phyloP scores from a whole-genome alignment of 768 basidiomycete genomes.

The Podaxis sp. region DNA sequence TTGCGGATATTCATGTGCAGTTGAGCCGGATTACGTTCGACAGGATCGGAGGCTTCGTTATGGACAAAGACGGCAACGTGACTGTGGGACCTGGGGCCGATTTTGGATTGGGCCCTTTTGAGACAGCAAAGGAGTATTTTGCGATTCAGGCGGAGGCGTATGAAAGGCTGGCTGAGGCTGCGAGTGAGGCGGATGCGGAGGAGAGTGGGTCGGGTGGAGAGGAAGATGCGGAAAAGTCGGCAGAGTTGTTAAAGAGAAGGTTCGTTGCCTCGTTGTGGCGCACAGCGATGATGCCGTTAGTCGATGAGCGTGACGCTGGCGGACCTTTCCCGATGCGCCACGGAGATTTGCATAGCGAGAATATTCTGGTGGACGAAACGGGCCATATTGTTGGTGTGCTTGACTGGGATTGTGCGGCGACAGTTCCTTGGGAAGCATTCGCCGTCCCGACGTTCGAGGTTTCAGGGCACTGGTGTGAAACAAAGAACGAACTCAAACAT shows the following conservation, averaged over 20 bases:
- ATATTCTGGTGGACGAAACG: conserved; percentile 36
- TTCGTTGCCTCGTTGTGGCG: conserved; percentile 40
- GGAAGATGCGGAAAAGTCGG: conserved; percentile 15
- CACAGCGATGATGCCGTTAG: conserved; percentile 39
- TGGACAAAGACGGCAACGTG: conserved; percentile 32
- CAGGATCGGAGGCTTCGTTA: conserved; percentile 36
- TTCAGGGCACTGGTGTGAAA: conserved; percentile 34
- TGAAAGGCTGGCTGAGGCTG: conserved; percentile 35
- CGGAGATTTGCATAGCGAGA: conserved; percentile 41
- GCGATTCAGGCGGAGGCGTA: conserved; percentile 38
- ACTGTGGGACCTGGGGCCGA: conserved; percentile 39
- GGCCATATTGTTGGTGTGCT: conserved; percentile 41
- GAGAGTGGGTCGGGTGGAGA: conserved; percentile 15
- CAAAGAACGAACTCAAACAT: conserved; percentile 20
- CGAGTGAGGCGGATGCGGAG: conserved; percentile 27
- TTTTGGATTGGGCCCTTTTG: conserved; percentile 40
- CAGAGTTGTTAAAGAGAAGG: conserved; percentile 31
- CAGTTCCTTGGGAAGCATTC: conserved; percentile 43
- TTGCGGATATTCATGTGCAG: conserved; percentile 40
- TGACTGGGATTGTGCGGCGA: conserved; percentile 43
- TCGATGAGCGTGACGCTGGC: conserved; percentile 34
- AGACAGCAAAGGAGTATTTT: conserved; percentile 38
- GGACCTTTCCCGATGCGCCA: conserved; percentile 43
- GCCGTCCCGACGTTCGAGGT: conserved; percentile 42
- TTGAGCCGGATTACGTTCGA: conserved; percentile 38